Percentiles rank a stretch among this genome's conserved stretches.
phyloP scores from a whole-genome alignment of 2,329 filamentous ascomycete genomes.

The Botrytis galanthina region DNA sequence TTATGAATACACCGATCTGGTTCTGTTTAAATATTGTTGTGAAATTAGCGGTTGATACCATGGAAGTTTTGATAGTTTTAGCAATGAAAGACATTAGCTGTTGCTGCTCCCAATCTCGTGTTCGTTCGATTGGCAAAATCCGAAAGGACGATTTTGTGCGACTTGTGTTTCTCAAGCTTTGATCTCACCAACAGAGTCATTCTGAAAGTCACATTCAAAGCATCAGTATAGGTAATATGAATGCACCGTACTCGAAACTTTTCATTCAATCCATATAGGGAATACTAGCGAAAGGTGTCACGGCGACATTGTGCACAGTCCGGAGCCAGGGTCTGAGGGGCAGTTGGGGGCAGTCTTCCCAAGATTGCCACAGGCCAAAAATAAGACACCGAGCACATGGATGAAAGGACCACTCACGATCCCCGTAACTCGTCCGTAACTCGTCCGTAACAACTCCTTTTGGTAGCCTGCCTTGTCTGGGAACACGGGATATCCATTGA shows the following conservation, averaged over 20 bases:
- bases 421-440: not conserved
- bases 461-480: not conserved
- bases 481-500: not conserved
- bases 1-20: not conserved
- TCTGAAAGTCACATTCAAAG: rapidly evolving
- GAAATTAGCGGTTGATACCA: not conserved
- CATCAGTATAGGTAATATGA: not conserved
- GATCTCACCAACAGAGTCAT: not conserved
- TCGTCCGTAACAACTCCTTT: not conserved
- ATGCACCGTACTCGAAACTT: not conserved
- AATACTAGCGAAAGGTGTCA: not conserved
- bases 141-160: not conserved
- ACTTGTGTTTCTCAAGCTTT: not conserved
- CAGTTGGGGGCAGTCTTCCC: not conserved
- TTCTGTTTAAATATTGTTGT: not conserved
- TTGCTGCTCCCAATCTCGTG: not conserved
- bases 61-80: not conserved
- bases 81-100: not conserved
- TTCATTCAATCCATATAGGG: not conserved
- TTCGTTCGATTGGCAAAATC: not conserved
- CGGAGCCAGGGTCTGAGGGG: not conserved
- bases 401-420: not conserved
- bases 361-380: not conserved
- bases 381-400: not conserved
- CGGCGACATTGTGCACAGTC: not conserved